Base-by-base conservation (phyloP, 805 yeast genomes). In the Komagataella ulmi region DNA sequence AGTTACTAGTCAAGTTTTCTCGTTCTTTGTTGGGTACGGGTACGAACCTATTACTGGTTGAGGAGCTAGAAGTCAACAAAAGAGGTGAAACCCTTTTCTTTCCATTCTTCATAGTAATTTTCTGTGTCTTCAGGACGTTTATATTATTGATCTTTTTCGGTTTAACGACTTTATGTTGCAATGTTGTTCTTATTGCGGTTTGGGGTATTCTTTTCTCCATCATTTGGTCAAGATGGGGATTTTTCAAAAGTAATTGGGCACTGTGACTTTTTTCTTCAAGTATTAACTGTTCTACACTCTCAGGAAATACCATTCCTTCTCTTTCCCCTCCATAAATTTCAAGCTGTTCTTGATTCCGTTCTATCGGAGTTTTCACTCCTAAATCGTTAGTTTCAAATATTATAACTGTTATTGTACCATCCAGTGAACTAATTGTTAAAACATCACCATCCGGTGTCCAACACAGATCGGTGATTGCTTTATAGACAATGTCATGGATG, bases 291-390 rank as follows among this genome's bases (percentile, higher is more conserved):
- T 80, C 84, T 1, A 83, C 76, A 64, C 93, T 83, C 61, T 91
- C 98, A 0, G 97, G 96, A 58, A 88, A 85, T 18, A 83, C 83
- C 69, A 85, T 72, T 7, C 86, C 77, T 56, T 90, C 97, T 52
- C 89, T 76, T 55, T 87, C 95, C 2, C 86, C 89, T 55, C 99
- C 98, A 62, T 85, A 91, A 57, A 88, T 75, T 57, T 85, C 81
- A 52, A 91, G 72, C 53, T 87, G 85, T 46, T 77, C 73, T 53
- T 80, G 83, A 53, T 85, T 81, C 57, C 76, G 77, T 45, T 78
- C 90, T 44, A 81, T 61, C 0, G 95, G 83, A 3, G 84, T 74
- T 8, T 62, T 63, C 12, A 56, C 65, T 3, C 95, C 95, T 21
- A 85, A 64, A 58, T 85, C 95, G 49, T 71, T 65, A 1, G 66